These are phyloP conservation scores for Colletotrichum kahawae DNA, from an alignment of 2,329 filamentous ascomycete genomes.

Conservation along the genomic window DNA sequence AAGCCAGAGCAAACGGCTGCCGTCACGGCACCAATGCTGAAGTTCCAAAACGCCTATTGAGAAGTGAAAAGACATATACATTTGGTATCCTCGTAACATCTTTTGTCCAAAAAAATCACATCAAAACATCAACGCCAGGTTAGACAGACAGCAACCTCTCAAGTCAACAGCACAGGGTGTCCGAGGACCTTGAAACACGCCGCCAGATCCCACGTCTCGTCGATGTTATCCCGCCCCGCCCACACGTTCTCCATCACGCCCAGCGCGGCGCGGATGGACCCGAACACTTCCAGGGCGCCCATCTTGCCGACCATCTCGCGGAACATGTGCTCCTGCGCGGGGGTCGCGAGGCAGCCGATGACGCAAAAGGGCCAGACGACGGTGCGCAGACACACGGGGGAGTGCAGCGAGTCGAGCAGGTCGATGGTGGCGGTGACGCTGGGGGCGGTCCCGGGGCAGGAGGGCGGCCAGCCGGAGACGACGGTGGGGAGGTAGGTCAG, in stretches of 20 bases:
- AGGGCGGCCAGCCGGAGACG: slow-evolving; percentile 56
- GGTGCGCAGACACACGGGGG: slow-evolving; percentile 41
- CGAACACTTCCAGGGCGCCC: slow-evolving; percentile 49
- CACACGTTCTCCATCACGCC: slow-evolving; percentile 53
- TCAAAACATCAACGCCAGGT: background rate
- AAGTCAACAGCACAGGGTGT: slow-evolving; percentile 44
- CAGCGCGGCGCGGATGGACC: slow-evolving; percentile 47
- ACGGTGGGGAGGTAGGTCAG: slow-evolving; percentile 54
- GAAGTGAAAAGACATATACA: background rate
- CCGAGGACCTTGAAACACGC: slow-evolving; percentile 47
- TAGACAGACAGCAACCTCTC: background rate
- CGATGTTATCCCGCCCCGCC: slow-evolving; percentile 41
- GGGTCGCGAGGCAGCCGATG: slow-evolving; percentile 43
- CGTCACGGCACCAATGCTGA: background rate
- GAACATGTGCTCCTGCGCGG: slow-evolving; percentile 46
- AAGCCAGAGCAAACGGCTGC: background rate
- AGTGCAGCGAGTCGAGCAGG: slow-evolving; percentile 37
- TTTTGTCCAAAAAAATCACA: background rate
- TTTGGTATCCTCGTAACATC: background rate
- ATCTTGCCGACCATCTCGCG: slow-evolving; percentile 44
- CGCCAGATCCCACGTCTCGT: slow-evolving; percentile 49
- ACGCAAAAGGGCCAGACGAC: slow-evolving; percentile 47
- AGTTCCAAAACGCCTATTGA: background rate
- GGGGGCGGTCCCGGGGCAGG: slow-evolving; percentile 43
- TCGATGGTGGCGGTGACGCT: slow-evolving; percentile 33